Percentiles rank a stretch among this genome's conserved stretches.
Evolutionary conservation across 768 basidiomycete species (phyloP).

Genomic region (Tricholomella constricta): DNA sequence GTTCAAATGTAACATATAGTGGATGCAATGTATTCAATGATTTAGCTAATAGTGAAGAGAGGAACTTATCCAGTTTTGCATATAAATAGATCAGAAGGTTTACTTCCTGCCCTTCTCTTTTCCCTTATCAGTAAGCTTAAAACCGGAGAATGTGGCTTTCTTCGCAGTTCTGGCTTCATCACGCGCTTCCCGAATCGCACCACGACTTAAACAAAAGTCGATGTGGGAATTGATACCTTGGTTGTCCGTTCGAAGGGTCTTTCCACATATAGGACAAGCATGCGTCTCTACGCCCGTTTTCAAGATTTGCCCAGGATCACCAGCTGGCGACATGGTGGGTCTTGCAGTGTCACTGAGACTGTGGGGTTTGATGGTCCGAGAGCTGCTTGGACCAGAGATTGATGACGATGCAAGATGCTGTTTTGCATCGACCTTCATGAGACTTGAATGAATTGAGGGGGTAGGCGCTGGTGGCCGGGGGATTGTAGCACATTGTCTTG

Average conservation of each 20-base stretch:
- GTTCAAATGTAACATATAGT: not conserved
- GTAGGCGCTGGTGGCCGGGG: not conserved
- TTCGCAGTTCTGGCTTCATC: conserved; percentile 30
- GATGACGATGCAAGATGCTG: not conserved
- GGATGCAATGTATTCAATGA: not conserved
- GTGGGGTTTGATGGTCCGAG: conserved; percentile 2
- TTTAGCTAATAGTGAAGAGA: no score
- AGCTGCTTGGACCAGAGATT: not conserved
- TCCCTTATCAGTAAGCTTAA: conserved; percentile 10
- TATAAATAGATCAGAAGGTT: not conserved
- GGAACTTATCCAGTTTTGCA: not conserved
- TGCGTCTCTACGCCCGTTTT: conserved; percentile 30
- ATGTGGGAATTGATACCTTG: conserved; percentile 82
- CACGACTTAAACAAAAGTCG: conserved; percentile 84
- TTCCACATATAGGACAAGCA: conserved; percentile 74
- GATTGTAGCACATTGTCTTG: not conserved
- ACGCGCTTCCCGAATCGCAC: conserved; percentile 75
- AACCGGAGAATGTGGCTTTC: not conserved
- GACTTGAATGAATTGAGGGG: conserved; percentile 21
- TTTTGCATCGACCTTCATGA: not conserved
- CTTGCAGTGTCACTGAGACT: not conserved
- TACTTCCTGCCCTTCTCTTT: conserved; percentile 8
- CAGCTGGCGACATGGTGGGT: not conserved
- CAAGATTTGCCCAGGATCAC: not conserved
- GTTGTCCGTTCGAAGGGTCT: conserved; percentile 68